These are phyloP conservation scores for Pycnococcus provasolii DNA, from an alignment of 139 green algal genomes.

Conservation along the genomic window DNA sequence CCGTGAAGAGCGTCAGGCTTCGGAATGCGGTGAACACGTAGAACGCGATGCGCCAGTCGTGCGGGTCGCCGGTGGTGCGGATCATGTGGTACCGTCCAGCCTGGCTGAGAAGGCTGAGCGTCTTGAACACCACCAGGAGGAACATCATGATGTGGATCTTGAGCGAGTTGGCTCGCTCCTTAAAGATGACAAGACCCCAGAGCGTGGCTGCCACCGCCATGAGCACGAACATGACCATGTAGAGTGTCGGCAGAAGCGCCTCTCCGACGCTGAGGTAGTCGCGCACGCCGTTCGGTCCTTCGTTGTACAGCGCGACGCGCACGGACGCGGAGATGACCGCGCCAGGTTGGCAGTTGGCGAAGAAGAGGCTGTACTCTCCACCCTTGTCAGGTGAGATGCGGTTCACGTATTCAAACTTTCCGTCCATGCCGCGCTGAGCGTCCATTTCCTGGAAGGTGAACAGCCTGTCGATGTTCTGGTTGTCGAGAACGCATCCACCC, in stretches of 20 bases:
- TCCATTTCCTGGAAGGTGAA: conserved; percentile 47
- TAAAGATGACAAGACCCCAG: conserved; percentile 52
- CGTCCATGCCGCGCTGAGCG: conserved; percentile 25
- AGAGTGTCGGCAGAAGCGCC: conserved; percentile 67
- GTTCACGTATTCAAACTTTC: conserved; percentile 17
- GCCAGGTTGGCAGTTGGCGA: conserved; percentile 71
- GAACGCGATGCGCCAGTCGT: conserved; percentile 94
- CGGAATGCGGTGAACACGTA: conserved; percentile 89
- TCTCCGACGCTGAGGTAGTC: conserved; percentile 87
- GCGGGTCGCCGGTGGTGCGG: conserved; percentile 50
- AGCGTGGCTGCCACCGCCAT: conserved; percentile 46
- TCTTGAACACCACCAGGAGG: conserved; percentile 69
- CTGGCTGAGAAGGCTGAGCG: conserved; percentile 66
- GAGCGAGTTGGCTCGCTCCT: not conserved
- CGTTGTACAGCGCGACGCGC: conserved; percentile 64
- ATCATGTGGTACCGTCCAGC: conserved; percentile 57
- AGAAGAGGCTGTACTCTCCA: conserved; percentile 72
- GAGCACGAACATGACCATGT: conserved; percentile 66
- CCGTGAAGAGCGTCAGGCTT: conserved; percentile 82
- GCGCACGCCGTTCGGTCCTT: conserved; percentile 37
- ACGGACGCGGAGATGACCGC: conserved; percentile 61
- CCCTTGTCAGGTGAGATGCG: conserved; percentile 19
- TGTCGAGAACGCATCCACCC: conserved; percentile 44
- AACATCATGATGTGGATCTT: conserved; percentile 91
- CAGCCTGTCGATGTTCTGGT: conserved; percentile 41